phyloP scores from a whole-genome alignment of 208 protist genomes.

The Trypanosoma brucei region DNA sequence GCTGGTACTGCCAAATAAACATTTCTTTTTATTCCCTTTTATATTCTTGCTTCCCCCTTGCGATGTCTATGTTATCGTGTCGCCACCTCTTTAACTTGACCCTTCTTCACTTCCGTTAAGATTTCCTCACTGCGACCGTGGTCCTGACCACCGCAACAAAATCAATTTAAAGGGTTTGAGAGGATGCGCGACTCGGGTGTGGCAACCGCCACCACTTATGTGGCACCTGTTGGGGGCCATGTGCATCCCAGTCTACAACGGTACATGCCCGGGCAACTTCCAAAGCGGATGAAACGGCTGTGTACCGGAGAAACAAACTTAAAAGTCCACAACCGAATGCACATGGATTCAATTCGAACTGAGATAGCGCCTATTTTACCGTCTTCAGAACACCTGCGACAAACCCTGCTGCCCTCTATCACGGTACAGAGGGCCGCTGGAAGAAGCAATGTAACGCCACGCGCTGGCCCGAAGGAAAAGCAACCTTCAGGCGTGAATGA shows the following conservation, averaged over 20 bases:
- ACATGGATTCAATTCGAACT: background rate
- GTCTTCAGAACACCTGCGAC: background rate
- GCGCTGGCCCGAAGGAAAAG: background rate
- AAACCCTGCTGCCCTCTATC: slow-evolving; percentile 5
- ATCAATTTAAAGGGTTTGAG: background rate
- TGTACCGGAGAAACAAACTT: slow-evolving; percentile 19
- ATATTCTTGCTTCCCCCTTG: too few relatives aligned
- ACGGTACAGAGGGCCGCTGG: slow-evolving; percentile 10
- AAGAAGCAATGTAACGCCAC: background rate
- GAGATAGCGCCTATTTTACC: slow-evolving; percentile 7
- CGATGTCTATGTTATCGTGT: too few relatives aligned
- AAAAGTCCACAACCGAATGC: background rate
- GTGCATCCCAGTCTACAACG: slow-evolving; percentile 14
- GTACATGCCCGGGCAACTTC: slow-evolving; percentile 18
- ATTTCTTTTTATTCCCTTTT: too few relatives aligned
- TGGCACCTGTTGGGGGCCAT: background rate
- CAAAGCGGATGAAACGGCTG: slow-evolving; percentile 6
- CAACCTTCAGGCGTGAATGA: background rate
- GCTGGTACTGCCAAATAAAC: too few relatives aligned
- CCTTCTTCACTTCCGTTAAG: too few relatives aligned
- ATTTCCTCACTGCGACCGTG: too few relatives aligned
- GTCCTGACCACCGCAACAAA: too few relatives aligned
- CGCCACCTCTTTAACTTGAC: too few relatives aligned
- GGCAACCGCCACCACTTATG: background rate
- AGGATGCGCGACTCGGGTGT: background rate